Conservation (phyloP, 306 rosid species). For the Dryas octopetala region DNA sequence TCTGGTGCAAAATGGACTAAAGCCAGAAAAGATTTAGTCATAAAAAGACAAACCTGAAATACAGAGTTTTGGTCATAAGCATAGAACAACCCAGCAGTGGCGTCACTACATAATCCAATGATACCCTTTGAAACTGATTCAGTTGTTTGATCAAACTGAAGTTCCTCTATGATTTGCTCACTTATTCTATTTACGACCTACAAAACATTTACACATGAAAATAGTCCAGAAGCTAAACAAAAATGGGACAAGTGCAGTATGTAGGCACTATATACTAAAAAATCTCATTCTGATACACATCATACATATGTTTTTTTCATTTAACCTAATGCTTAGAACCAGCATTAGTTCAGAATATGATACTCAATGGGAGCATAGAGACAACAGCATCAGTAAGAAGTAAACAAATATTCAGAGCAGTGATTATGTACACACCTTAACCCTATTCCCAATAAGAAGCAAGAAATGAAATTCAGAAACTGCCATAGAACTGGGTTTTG, state of each 20-base stretch:
- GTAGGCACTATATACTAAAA: conserved; percentile 4
- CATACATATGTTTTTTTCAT: neutral
- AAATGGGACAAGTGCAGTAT: conserved; percentile 7
- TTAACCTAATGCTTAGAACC: conserved; percentile 2
- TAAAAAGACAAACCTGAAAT: conserved; percentile 72
- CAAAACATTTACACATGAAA: conserved; percentile 29
- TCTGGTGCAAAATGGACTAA: conserved; percentile 17
- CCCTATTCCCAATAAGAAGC: conserved; percentile 87
- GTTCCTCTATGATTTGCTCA: conserved; percentile 89
- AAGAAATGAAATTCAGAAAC: conserved; percentile 95
- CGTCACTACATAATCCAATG: conserved; percentile 95
- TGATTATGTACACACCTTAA: conserved; percentile 59
- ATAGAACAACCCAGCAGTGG: conserved; percentile 94
- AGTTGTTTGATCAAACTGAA: conserved; percentile 85
- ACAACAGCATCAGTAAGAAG: neutral
- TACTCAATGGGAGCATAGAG: conserved; percentile 6
- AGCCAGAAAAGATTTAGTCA: conserved; percentile 24
- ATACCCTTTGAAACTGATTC: conserved; percentile 85
- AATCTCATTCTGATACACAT: conserved; percentile 11
- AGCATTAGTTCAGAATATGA: neutral
- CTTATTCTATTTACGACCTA: conserved; percentile 98
- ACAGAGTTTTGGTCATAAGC: conserved; percentile 92
- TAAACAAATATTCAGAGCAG: neutral
- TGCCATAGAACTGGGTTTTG: conserved; percentile 85
- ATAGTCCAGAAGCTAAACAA: conserved; percentile 16